Percentiles rank a stretch among this genome's conserved stretches.
Evolutionary conservation across 2,329 filamentous ascomycete species (phyloP).

Genomic region (Botryosphaeria dothidea): DNA sequence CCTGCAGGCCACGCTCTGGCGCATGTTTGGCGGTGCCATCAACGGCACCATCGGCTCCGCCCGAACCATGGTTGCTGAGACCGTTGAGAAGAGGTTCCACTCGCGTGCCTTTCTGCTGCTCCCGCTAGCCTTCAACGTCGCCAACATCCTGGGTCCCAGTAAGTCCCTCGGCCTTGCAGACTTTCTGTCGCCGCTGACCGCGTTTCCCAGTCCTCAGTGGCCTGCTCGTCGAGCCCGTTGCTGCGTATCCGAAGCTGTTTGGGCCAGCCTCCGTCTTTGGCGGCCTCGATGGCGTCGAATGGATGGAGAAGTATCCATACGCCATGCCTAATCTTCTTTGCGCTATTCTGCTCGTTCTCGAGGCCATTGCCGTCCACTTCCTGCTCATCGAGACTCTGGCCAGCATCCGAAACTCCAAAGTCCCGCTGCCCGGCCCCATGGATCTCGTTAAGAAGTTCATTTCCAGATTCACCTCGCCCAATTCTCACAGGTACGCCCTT

Average conservation of each 20-base stretch:
- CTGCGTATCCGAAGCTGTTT: slow-evolving; percentile 58
- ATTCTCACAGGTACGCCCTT: slow-evolving; percentile 1
- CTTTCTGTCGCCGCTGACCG: not conserved
- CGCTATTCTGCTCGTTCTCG: slow-evolving; percentile 55
- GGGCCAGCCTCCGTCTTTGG: slow-evolving; percentile 57
- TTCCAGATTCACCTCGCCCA: slow-evolving; percentile 11
- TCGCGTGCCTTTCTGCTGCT: slow-evolving; percentile 42
- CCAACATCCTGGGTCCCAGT: slow-evolving; percentile 42
- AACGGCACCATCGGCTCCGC: slow-evolving; percentile 45
- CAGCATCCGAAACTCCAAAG: slow-evolving; percentile 17
- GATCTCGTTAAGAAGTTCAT: slow-evolving; percentile 2
- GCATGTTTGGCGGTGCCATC: slow-evolving; percentile 42
- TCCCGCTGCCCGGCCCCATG: not conserved
- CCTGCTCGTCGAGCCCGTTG: slow-evolving; percentile 61
- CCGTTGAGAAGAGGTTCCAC: slow-evolving; percentile 42
- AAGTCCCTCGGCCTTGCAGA: not conserved
- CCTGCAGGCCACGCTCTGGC: slow-evolving; percentile 43
- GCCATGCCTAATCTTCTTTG: slow-evolving; percentile 65
- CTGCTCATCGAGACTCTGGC: slow-evolving; percentile 58
- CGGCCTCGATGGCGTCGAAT: slow-evolving; percentile 55
- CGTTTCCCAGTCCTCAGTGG: slow-evolving; percentile 58
- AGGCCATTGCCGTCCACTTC: slow-evolving; percentile 57
- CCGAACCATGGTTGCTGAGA: slow-evolving; percentile 44
- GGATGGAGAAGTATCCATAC: slow-evolving; percentile 64
- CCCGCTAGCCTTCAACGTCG: slow-evolving; percentile 43